Percentiles rank a stretch among this genome's conserved stretches.
Conservation (phyloP, 1,139 yeast genomes). For the Hanseniaspora sp. region DNA sequence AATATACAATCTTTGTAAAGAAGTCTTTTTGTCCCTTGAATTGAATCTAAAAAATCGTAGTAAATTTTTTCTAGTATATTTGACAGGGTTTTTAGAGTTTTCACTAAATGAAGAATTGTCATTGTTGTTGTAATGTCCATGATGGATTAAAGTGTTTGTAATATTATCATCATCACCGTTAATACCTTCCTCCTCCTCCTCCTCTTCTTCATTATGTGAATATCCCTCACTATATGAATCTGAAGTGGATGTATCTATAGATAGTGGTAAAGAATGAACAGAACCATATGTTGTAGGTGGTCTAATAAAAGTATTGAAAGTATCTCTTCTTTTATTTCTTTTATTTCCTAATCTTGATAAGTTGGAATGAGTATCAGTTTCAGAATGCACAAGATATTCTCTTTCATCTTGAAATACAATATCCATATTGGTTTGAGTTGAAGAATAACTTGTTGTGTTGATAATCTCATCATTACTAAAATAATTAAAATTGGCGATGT, state of each 20-base stretch:
- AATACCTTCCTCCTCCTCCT: neutral
- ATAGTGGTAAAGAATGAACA: conserved; percentile 10
- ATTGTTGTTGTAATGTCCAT: conserved; percentile 6
- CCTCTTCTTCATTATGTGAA: neutral
- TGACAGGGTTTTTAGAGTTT: neutral
- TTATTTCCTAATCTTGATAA: conserved; percentile 4
- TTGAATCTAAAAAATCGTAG: conserved; percentile 27
- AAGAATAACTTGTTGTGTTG: conserved; percentile 71
- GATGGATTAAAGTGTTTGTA: neutral
- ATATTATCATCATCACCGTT: conserved; percentile 2
- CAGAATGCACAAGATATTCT: conserved; percentile 22
- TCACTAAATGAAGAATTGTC: neutral
- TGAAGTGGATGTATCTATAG: neutral
- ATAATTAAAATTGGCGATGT: conserved; percentile 44
- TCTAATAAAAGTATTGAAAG: conserved; percentile 9
- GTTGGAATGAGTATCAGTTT: conserved; percentile 22
- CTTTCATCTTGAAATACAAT: conserved; percentile 32
- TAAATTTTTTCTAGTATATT: conserved; percentile 33
- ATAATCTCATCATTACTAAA: conserved; percentile 76
- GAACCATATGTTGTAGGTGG: conserved; percentile 17
- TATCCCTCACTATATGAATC: neutral
- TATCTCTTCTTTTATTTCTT: conserved; percentile 9
- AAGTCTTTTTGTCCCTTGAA: conserved; percentile 34
- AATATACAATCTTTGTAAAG: conserved; percentile 69
- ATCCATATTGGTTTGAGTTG: conserved; percentile 54